Evolutionary conservation across 1,139 yeast genomes (phyloP).

Genomic region (Saccharomyces pastorianus): DNA sequence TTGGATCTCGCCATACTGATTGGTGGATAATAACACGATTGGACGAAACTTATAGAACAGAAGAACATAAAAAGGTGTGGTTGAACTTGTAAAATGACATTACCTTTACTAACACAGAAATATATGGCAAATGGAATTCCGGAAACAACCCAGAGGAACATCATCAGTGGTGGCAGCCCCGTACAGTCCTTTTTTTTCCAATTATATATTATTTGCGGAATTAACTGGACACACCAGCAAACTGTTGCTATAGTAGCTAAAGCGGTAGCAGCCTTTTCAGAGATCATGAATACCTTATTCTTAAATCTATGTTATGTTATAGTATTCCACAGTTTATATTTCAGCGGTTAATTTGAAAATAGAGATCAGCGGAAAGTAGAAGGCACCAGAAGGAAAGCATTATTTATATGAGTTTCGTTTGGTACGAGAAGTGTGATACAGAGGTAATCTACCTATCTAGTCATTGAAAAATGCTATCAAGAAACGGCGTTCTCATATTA

Average conservation of each 20-base stretch:
- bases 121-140: constrained; percentile 81
- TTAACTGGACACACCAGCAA: constrained; percentile 81
- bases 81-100: constrained; percentile 72
- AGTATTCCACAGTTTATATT: not conserved
- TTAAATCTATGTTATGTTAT: not conserved
- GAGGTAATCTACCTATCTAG: not conserved
- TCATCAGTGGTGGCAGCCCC: constrained; percentile 79
- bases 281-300: constrained; percentile 13
- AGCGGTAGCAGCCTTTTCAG: constrained; percentile 53
- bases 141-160: constrained; percentile 75
- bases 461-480: not conserved
- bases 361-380: not conserved
- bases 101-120: constrained; percentile 62
- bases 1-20: constrained; percentile 35
- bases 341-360: no score
- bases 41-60: constrained; percentile 61
- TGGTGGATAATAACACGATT: constrained; percentile 78
- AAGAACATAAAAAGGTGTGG: constrained; percentile 78
- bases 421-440: not conserved
- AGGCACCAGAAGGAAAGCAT: not conserved
- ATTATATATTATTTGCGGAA: constrained; percentile 76
- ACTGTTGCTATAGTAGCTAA: constrained; percentile 86
- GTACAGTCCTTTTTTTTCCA: constrained; percentile 68
- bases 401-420: not conserved
- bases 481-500: not conserved